phyloP scores from a whole-genome alignment of 73 alveolate genomes.

The Paramecium tetraurelia region DNA sequence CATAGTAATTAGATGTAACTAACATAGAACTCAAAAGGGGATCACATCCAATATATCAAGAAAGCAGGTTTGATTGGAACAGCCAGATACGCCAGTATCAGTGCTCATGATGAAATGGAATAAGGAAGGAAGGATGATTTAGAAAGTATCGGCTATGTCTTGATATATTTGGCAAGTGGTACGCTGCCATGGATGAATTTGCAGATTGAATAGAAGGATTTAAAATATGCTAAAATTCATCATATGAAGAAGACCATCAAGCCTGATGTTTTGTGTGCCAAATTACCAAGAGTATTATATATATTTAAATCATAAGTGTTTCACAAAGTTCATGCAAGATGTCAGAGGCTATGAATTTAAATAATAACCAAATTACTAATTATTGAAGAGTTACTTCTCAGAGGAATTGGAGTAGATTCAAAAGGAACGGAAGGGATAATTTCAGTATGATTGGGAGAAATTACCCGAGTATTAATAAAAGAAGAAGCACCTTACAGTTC shows the following conservation, averaged over 20 bases:
- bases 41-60: conserved; percentile 72
- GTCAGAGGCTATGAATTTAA: conserved; percentile 20
- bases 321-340: not conserved
- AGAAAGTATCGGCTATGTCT: conserved; percentile 76
- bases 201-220: conserved; percentile 56
- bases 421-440: not conserved
- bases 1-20: conserved; percentile 50
- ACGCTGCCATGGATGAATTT: conserved; percentile 72
- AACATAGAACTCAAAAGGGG: conserved; percentile 60
- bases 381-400: conserved; percentile 16
- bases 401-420: not conserved
- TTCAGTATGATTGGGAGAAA: conserved; percentile 40
- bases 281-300: not conserved
- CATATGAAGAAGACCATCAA: not conserved
- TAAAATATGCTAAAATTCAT: conserved; percentile 55
- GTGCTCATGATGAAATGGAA: conserved; percentile 75
- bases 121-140: conserved; percentile 83
- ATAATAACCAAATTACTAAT: conserved; percentile 21
- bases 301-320: not conserved
- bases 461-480: not conserved
- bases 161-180: conserved; percentile 71
- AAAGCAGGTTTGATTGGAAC: conserved; percentile 80
- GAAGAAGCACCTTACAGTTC: conserved; percentile 34
- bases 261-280: conserved; percentile 31
- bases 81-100: conserved; percentile 76